Conservation (phyloP, 805 yeast species). For the Naumovozyma baii region DNA sequence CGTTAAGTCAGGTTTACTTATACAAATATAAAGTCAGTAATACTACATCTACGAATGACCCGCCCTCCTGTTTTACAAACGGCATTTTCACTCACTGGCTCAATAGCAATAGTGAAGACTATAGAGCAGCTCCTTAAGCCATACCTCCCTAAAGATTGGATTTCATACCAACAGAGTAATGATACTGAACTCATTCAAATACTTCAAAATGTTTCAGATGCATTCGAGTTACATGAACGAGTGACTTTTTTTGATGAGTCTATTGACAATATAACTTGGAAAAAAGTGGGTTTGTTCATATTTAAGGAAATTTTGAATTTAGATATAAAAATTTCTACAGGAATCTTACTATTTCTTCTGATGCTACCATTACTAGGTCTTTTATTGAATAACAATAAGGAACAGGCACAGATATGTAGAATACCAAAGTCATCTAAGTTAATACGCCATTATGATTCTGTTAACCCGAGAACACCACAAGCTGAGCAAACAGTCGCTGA, state of each 20-base stretch:
- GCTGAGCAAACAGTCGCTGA: too few species aligned
- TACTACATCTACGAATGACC: slow-evolving; percentile 11
- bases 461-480: too few species aligned
- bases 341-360: background rate
- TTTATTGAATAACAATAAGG: background rate
- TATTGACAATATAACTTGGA: background rate
- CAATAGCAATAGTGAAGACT: slow-evolving; percentile 12
- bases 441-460: slow-evolving; percentile 7
- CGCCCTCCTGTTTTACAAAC: slow-evolving; percentile 14
- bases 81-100: slow-evolving; percentile 10
- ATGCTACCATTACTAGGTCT: background rate
- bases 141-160: slow-evolving; percentile 11
- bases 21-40: too few species aligned
- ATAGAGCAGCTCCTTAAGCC: slow-evolving; percentile 5
- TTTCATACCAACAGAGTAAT: background rate
- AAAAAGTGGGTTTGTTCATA: background rate
- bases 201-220: background rate
- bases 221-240: background rate
- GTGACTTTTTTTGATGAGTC: background rate
- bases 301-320: background rate
- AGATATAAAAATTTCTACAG: background rate
- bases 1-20: too few species aligned
- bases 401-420: background rate
- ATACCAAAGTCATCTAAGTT: background rate
- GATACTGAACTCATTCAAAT: background rate